These are phyloP conservation scores for Heliosperma pusillum DNA, from an alignment of 148 eudicot species.

Conservation along the genomic window DNA sequence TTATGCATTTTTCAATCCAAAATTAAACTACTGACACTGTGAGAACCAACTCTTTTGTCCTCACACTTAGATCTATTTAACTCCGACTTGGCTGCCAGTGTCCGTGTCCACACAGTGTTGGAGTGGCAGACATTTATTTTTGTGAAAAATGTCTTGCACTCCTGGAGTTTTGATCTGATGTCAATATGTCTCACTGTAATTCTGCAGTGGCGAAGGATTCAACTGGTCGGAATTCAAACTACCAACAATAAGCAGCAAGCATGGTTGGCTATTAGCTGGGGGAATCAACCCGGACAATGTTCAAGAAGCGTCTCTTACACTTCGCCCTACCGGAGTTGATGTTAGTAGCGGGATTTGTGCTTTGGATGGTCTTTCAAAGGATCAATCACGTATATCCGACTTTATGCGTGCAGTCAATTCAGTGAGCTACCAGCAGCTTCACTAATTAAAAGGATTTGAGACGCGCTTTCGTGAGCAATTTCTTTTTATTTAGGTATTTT, in stretches of 20 bases:
- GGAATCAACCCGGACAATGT: conserved; percentile 74
- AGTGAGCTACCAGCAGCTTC: conserved; percentile 36
- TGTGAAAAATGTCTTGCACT: too few relatives aligned
- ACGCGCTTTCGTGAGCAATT: too few relatives aligned
- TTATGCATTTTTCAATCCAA: neutral
- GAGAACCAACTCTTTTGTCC: neutral
- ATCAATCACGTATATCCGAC: conserved; percentile 45
- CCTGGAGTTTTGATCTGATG: neutral
- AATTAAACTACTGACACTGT: neutral
- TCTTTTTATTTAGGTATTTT: too few relatives aligned
- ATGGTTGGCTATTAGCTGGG: conserved; percentile 92
- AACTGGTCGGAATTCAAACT: conserved; percentile 69
- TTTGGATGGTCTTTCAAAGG: conserved; percentile 71
- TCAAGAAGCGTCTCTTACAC: conserved; percentile 54
- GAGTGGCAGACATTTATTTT: too few relatives aligned
- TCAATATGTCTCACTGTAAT: neutral
- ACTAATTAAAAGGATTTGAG: too few relatives aligned
- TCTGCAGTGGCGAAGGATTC: conserved; percentile 83
- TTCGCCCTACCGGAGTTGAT: conserved; percentile 74
- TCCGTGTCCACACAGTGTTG: too few relatives aligned
- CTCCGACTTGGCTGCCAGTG: too few relatives aligned
- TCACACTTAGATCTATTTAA: neutral
- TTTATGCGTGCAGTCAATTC: conserved; percentile 74
- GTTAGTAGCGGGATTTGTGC: conserved; percentile 91
- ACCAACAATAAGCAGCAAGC: conserved; percentile 60